phyloP scores from a whole-genome alignment of 176 grass and related monocot genomes.

The Rhynchospora breviuscula region DNA sequence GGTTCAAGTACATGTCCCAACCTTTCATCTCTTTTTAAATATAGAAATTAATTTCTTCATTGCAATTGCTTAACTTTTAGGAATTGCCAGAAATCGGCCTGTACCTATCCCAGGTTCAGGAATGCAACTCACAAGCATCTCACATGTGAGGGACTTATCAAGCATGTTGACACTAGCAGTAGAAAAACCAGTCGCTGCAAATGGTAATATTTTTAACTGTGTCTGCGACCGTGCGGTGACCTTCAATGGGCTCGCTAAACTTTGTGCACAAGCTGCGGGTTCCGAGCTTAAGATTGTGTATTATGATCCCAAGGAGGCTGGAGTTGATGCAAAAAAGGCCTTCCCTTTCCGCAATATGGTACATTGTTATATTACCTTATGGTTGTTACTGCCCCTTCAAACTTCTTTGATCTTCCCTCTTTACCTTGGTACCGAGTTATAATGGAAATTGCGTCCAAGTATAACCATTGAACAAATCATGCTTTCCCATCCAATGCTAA shows the following conservation, averaged over 20 bases:
- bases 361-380: constrained; percentile 5
- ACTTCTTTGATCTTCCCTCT: background rate
- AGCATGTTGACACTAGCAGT: constrained; percentile 79
- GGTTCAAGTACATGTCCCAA: background rate
- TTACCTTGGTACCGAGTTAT: background rate
- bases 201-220: constrained; percentile 68
- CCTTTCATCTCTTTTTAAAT: background rate
- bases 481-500: background rate
- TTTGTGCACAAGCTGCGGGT: constrained; percentile 64
- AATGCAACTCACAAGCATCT: constrained; percentile 85
- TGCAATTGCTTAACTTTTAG: constrained; percentile 20
- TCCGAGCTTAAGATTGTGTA: constrained; percentile 37
- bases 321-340: constrained; percentile 71
- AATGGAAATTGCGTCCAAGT: background rate
- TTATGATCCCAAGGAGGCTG: constrained; percentile 67
- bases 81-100: constrained; percentile 65
- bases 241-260: constrained; percentile 59
- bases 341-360: constrained; percentile 96
- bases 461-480: background rate
- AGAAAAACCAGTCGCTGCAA: constrained; percentile 34
- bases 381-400: background rate
- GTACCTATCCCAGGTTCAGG: constrained; percentile 84
- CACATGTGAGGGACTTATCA: constrained; percentile 65
- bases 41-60: background rate
- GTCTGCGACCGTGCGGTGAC: constrained; percentile 84